A percentile compares a stretch with the other conserved stretches of the same genome.
phyloP scores from a whole-genome alignment of 345 rosid genomes.

The Syzygium aqueum region DNA sequence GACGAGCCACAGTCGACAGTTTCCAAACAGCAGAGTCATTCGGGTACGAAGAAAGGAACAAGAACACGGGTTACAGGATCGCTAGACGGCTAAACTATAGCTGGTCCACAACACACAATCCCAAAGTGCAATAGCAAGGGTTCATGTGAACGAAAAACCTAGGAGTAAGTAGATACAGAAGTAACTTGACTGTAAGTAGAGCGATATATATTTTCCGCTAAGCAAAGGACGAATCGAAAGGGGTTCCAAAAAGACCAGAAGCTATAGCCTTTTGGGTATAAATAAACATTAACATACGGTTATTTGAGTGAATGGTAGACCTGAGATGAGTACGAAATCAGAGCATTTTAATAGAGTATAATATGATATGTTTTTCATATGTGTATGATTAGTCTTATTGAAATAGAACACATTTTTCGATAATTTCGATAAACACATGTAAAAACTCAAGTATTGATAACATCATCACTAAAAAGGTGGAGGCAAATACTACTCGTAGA shows the following conservation, averaged over 20 bases:
- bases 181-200: not conserved
- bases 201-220: not conserved
- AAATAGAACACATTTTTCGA: too few species aligned
- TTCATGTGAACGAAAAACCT: not conserved
- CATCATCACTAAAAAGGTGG: too few species aligned
- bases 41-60: not conserved
- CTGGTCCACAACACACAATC: not conserved
- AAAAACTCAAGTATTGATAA: too few species aligned
- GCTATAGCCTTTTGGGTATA: not conserved
- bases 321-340: too few species aligned
- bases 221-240: not conserved
- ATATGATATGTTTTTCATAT: not conserved
- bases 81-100: not conserved
- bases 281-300: too few species aligned
- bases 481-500: too few species aligned
- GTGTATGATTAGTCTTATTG: not conserved
- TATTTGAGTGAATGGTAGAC: too few species aligned
- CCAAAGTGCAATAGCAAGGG: not conserved
- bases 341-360: not conserved
- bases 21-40: not conserved
- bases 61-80: not conserved
- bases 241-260: not conserved
- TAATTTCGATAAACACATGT: too few species aligned
- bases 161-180: not conserved
- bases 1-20: not conserved